A percentile compares a stretch with the other conserved stretches of the same genome.
phyloP scores from a whole-genome alignment of 2,329 filamentous ascomycete genomes.

The Xenoacremonium recifei region DNA sequence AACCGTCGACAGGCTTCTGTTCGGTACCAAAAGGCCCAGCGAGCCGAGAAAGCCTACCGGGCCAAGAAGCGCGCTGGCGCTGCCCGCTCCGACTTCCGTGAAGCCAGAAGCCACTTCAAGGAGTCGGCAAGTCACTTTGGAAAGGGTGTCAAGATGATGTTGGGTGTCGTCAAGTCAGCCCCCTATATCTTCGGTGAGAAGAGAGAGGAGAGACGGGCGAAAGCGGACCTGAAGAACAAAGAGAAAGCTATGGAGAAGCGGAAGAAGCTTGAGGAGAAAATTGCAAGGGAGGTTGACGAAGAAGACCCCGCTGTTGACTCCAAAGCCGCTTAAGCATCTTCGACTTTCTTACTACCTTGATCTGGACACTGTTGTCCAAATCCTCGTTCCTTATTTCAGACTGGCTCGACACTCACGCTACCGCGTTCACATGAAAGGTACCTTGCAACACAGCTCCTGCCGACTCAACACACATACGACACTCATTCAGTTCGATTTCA shows the following conservation, averaged over 20 bases:
- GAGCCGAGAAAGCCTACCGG: slow-evolving; percentile 40
- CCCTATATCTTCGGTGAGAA: slow-evolving; percentile 38
- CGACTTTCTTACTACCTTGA: slow-evolving; percentile 6
- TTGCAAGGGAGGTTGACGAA: neutral
- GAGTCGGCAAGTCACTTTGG: slow-evolving; percentile 36
- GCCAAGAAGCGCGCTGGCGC: slow-evolving; percentile 39
- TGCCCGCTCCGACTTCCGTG: slow-evolving; percentile 35
- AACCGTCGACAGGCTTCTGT: slow-evolving; percentile 37
- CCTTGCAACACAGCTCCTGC: no score
- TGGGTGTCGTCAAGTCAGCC: slow-evolving; percentile 30
- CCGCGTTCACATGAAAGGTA: no score
- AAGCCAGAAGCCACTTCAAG: slow-evolving; percentile 39
- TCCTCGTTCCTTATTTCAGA: no score
- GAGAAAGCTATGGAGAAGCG: slow-evolving; percentile 36
- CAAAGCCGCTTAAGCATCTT: neutral
- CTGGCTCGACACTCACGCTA: no score
- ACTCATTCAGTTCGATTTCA: no score
- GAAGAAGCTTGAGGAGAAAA: slow-evolving; percentile 34
- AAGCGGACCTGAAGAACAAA: slow-evolving; percentile 31
- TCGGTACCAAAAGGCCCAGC: slow-evolving; percentile 36
- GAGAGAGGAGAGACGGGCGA: slow-evolving; percentile 28
- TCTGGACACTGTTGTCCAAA: slow-evolving; percentile 17
- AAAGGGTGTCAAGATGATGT: slow-evolving; percentile 30
- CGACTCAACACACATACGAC: no score
- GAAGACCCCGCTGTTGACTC: neutral